Base-by-base conservation (phyloP, 1,284 basidiomycete species). In the Cystobasidiaceae sp. region DNA sequence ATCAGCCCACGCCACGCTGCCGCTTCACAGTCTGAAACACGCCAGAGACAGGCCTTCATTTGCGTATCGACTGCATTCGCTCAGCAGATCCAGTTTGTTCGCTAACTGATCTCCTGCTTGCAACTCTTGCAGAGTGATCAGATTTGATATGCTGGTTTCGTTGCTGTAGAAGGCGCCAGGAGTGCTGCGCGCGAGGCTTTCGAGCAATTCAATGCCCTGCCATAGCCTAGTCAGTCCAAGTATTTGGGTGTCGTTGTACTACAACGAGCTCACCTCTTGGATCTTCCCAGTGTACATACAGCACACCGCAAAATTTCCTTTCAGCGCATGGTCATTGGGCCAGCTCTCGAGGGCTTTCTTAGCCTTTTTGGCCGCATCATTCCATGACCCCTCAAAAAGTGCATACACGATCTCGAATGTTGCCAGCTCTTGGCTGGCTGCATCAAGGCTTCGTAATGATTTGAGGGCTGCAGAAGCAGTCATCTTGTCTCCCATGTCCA, bases 51-150 rank as follows among this genome's bases (percentile, higher is more conserved):
- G 32, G 1, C 23, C 15, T 19, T 59, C 56, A 23, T 23, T 59
- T 4, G 56, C 56, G 48, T 59, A 49, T 25, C 45, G 17, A 21
- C 56, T 59, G 28, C 56, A 46, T 30, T 64, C 51, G 15, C 49
- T 44, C 30, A 64, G 43, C 13, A 64, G 19, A 30, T 56, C 52
- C 30, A 64, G 33, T 33, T 64, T 64, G 25, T 64, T 64, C 6
- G 41, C 52, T 28, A 56, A 54, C 37, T 46, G 46, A 45, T 64
- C 48, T 6, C 61, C 61, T 15, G 61, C 61, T 39, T 56, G 61
- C 23, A 64, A n/a, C 39, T 64, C 61, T 39, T 64, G 61, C 51
- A 64, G 45, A 2, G 19, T 49, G 19, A 64, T 50, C 23, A 64
- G 41, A 41, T 64, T 64, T 2, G 51, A 56, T 25, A 64, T 43